A percentile compares a stretch with the other conserved stretches of the same genome.
phyloP scores from a whole-genome alignment of 371 early-diverging fungal genomes.

The Sporodiniella umbellata region DNA sequence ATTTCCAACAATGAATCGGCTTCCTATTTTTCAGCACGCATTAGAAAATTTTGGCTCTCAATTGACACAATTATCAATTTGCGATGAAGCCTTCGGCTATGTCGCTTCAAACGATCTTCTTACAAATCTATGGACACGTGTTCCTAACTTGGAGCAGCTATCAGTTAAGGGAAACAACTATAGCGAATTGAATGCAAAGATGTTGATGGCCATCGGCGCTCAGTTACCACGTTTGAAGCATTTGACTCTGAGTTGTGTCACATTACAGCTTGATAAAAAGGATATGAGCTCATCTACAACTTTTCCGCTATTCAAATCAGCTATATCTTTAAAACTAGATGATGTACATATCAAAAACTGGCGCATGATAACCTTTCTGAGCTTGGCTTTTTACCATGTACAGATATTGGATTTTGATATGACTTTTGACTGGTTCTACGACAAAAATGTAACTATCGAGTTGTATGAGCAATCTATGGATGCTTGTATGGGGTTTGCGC shows the following conservation, averaged over 20 bases:
- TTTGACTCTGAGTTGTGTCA: conserved; percentile 14
- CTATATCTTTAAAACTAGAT: conserved; percentile 11
- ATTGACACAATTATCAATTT: conserved; percentile 17
- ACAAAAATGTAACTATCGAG: conserved; percentile 20
- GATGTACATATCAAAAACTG: conserved; percentile 22
- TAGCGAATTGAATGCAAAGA: conserved; percentile 10
- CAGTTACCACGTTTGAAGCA: conserved; percentile 16
- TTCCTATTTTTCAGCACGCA: conserved; percentile 3
- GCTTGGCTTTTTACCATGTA: conserved; percentile 22
- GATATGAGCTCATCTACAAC: conserved; percentile 17
- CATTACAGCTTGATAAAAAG: conserved; percentile 12
- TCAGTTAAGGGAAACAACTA: conserved; percentile 9
- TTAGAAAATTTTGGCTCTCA: conserved; percentile 7
- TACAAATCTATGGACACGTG: conserved; percentile 13
- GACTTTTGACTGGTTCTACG: conserved; percentile 27
- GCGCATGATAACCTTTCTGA: conserved; percentile 20
- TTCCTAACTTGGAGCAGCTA: conserved; percentile 14
- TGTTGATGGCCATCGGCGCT: conserved; percentile 21
- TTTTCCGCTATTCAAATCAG: conserved; percentile 16
- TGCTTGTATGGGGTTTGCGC: conserved; percentile 27
- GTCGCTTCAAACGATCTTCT: conserved; percentile 6
- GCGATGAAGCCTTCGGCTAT: conserved; percentile 8
- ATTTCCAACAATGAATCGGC: conserved; percentile 8
- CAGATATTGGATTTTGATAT: conserved; percentile 21
- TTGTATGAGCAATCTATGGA: conserved; percentile 21